Base-by-base conservation (phyloP, 208 protist species). In the Wallacemonas sp. region DNA sequence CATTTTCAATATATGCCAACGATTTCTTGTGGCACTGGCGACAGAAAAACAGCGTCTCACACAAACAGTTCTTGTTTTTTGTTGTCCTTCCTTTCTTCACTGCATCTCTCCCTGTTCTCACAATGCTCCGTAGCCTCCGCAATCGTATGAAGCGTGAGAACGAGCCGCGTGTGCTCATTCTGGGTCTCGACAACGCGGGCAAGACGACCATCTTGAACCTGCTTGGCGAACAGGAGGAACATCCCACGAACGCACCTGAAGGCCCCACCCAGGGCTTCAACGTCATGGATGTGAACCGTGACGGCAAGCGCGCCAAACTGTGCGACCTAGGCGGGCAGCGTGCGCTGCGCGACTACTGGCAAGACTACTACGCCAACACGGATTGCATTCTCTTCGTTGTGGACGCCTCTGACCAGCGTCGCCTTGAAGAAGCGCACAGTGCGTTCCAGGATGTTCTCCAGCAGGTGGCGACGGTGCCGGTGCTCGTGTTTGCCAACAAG, bases 401-500 rank as follows among this genome's bases (percentile, higher is more conserved):
- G 26, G 98, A 99, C 84, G 86, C 87, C 1, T 91, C 88, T 9
- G 98, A 99, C 65, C 52, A 77, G 50, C 86, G 88, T 34, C 85
- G 87, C 38, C 84, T 89, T 57, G 87, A 93, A 42, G 97, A 99
- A 68, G 95, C 97, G 44, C 83, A 93, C 38, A 61, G 72, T 33
- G 92, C 99, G 59, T 93, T 99, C 38, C 59, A 83, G 10, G 76
- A 92, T 44, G 80, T 99, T 0, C 74, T 99, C 26, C 67, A 90
- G 76, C 90, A 97, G 24, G 82, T 99, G 0, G 95, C 96, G 6
- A 92, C 88, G 6, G 97, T 98, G 19, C 97, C 98, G 24, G 83
- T 99, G 30, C 83, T 99, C 6, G 91, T 99, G 29, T 96, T 99
- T 52, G 99, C 99, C 15, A 99, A 99, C 81, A 99, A 99, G 89